phyloP scores from a whole-genome alignment of 208 protist species.

The Trypanosoma caninum region DNA sequence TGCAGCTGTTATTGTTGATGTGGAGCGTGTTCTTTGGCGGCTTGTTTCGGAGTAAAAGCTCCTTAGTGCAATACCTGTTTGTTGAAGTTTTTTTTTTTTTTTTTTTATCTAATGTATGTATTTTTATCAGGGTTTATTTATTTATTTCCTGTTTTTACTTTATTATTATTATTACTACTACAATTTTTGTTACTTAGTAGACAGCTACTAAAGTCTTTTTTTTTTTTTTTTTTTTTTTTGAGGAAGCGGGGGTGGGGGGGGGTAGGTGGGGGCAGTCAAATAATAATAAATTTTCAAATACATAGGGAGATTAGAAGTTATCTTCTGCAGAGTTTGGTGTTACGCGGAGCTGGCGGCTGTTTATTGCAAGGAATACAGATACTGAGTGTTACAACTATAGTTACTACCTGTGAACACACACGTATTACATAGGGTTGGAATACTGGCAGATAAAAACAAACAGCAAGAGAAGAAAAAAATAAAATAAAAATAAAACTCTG shows the following conservation, averaged over 20 bases:
- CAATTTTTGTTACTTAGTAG: not conserved
- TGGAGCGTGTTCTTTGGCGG: slow-evolving; percentile 46
- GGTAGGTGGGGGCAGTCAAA: not conserved
- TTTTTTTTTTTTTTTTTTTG: slow-evolving; percentile 16
- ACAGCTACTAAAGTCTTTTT: not conserved
- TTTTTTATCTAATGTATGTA: not conserved
- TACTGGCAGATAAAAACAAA: too few species aligned
- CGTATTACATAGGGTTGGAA: too few species aligned
- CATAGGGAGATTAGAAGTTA: too few species aligned
- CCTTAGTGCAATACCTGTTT: not conserved
- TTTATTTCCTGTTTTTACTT: not conserved
- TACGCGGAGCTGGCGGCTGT: too few species aligned
- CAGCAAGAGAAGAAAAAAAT: not conserved
- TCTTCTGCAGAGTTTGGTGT: too few species aligned
- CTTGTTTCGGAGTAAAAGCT: slow-evolving; percentile 8
- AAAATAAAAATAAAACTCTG: not conserved
- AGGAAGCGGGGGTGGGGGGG: not conserved
- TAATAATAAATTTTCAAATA: too few species aligned
- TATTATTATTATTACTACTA: not conserved
- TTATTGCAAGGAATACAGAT: too few species aligned
- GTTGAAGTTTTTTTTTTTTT: not conserved
- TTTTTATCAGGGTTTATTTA: not conserved
- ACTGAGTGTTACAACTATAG: too few species aligned
- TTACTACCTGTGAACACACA: too few species aligned
- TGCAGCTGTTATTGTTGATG: slow-evolving; percentile 33